phyloP scores from a whole-genome alignment of 371 early-diverging fungal genomes.

The Mucor irregularis region DNA sequence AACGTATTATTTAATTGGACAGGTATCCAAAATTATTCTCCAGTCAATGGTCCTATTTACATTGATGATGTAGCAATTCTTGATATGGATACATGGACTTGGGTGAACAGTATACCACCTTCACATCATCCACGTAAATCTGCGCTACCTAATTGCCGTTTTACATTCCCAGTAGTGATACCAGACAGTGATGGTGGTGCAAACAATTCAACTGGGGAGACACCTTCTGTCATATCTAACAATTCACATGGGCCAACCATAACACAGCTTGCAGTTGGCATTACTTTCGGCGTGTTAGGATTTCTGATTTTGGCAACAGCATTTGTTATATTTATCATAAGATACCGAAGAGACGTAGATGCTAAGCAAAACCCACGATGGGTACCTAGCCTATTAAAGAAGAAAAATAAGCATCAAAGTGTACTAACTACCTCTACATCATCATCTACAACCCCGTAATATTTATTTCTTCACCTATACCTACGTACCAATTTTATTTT shows the following conservation, averaged over 20 bases:
- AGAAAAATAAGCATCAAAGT: too few relatives aligned
- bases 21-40: slow-evolving; percentile 14
- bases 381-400: slow-evolving; percentile 23
- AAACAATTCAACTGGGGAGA: not conserved
- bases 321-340: slow-evolving; percentile 11
- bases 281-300: slow-evolving; percentile 25
- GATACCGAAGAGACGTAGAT: slow-evolving; percentile 20
- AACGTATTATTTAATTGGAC: not conserved
- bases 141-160: slow-evolving; percentile 20
- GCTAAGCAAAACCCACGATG: slow-evolving; percentile 36
- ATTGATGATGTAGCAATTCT: slow-evolving; percentile 37
- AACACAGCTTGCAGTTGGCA: slow-evolving; percentile 31
- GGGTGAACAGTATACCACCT: slow-evolving; percentile 27
- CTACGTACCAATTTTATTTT: too few relatives aligned
- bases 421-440: too few relatives aligned
- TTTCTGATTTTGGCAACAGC: slow-evolving; percentile 5
- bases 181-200: slow-evolving; percentile 5
- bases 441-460: too few relatives aligned
- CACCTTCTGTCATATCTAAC: slow-evolving; percentile 9
- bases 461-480: too few relatives aligned
- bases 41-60: slow-evolving; percentile 10
- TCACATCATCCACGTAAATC: not conserved
- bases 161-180: slow-evolving; percentile 25
- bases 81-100: slow-evolving; percentile 36
- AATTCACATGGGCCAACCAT: not conserved